phyloP scores from a whole-genome alignment of 2,329 filamentous ascomycete species.

The Diaporthe longicolla region DNA sequence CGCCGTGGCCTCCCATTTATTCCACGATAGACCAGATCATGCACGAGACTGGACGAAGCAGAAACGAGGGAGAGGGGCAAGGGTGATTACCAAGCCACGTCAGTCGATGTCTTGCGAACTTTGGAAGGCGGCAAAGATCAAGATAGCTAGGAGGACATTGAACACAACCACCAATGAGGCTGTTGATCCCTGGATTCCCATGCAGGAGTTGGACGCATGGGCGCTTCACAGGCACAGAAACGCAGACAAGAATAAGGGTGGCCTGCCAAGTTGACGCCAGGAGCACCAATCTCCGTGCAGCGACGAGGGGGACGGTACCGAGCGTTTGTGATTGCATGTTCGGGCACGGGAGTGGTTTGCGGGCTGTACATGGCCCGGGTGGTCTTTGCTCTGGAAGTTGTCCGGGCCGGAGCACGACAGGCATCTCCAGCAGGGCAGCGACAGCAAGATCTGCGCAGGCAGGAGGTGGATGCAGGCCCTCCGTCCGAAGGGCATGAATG shows the following conservation, averaged over 20 bases:
- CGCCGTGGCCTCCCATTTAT: slow-evolving; percentile 21
- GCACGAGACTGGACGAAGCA: slow-evolving; percentile 26
- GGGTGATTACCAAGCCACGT: slow-evolving; percentile 15
- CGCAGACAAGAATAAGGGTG: background rate
- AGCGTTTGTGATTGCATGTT: slow-evolving; percentile 17
- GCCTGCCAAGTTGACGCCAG: slow-evolving; percentile 31
- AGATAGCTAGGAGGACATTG: too few species aligned
- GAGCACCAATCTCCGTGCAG: slow-evolving; percentile 26
- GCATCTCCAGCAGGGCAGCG: too few species aligned
- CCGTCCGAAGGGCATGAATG: slow-evolving; percentile 31
- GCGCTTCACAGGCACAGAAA: background rate
- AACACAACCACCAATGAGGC: background rate
- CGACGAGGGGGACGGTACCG: slow-evolving; percentile 24
- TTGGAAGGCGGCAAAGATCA: background rate
- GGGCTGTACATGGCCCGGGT: background rate
- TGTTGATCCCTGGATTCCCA: too few species aligned
- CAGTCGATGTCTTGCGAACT: slow-evolving; percentile 6
- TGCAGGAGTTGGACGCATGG: background rate
- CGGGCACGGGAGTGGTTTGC: background rate
- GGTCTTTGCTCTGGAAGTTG: slow-evolving; percentile 8
- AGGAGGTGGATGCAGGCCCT: background rate
- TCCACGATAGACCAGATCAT: slow-evolving; percentile 16
- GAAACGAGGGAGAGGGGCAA: background rate
- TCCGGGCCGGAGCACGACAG: slow-evolving; percentile 15
- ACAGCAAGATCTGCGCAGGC: background rate